Evolutionary conservation across 2,329 filamentous ascomycete species (phyloP).

Genomic region (Monosporascus ibericus): DNA sequence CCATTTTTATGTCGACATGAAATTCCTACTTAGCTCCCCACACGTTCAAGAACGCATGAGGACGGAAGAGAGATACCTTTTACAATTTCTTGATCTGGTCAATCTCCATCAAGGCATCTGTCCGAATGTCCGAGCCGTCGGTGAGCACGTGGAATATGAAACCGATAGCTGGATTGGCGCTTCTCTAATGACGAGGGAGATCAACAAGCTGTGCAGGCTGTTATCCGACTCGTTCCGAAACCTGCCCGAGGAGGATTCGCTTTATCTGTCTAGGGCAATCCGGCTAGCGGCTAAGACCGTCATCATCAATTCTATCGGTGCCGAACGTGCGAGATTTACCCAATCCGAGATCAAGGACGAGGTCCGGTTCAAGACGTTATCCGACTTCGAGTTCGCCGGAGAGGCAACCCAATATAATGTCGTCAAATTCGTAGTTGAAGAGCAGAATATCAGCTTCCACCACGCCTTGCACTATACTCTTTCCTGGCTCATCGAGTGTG

Average conservation of each 20-base stretch:
- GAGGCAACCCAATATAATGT: slow-evolving; percentile 55
- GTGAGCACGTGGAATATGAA: slow-evolving; percentile 97
- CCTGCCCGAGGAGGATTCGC: slow-evolving; percentile 56
- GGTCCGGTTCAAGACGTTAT: slow-evolving; percentile 71
- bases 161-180: slow-evolving; percentile 97
- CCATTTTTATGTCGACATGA: slow-evolving; percentile 93
- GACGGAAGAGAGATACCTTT: slow-evolving; percentile 76
- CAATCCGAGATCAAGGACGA: slow-evolving; percentile 85
- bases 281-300: slow-evolving; percentile 71
- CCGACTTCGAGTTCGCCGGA: slow-evolving; percentile 74
- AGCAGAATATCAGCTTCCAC: slow-evolving; percentile 92
- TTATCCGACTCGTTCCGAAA: slow-evolving; percentile 81
- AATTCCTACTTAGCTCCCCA: slow-evolving; percentile 81
- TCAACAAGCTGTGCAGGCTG: slow-evolving; percentile 85
- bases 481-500: slow-evolving; percentile 92
- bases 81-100: slow-evolving; percentile 92
- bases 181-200: slow-evolving; percentile 87
- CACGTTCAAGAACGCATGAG: slow-evolving; percentile 84
- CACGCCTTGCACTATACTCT: slow-evolving; percentile 93
- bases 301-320: slow-evolving; percentile 83
- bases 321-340: slow-evolving; percentile 80
- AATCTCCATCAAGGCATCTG: slow-evolving; percentile 97
- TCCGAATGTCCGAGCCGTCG: slow-evolving; percentile 84
- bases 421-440: slow-evolving; percentile 82
- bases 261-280: slow-evolving; percentile 64